phyloP scores from a whole-genome alignment of 305 asterid genomes.

The Fraxinus sp. region DNA sequence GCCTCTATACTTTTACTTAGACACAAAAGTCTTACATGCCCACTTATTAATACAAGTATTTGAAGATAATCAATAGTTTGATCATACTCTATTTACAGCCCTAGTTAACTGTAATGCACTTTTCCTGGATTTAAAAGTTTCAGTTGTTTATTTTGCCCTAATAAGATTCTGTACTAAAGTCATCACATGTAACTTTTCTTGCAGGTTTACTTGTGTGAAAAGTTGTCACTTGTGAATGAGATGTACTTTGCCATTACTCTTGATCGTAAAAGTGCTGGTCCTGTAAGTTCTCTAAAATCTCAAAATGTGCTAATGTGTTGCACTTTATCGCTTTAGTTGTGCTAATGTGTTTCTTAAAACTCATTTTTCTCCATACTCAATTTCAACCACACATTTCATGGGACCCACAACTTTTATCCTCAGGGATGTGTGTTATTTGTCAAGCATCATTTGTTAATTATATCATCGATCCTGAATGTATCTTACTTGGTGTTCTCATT shows the following conservation, averaged over 20 bases:
- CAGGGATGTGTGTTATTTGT: background rate
- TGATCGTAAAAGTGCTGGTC: conserved; percentile 91
- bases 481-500: background rate
- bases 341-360: background rate
- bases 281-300: conserved; percentile 60
- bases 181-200: conserved; percentile 11
- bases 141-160: background rate
- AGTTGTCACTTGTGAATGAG: conserved; percentile 88
- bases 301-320: background rate
- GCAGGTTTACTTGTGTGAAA: conserved; percentile 92
- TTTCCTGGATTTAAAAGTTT: background rate
- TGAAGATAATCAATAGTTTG: background rate
- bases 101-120: background rate
- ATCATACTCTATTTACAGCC: background rate
- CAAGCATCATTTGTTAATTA: background rate
- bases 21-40: background rate
- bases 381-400: background rate
- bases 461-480: background rate
- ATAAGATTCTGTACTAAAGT: background rate
- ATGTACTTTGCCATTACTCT: conserved; percentile 99
- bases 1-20: background rate
- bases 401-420: background rate
- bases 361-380: background rate
- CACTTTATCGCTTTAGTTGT: conserved; percentile 9
- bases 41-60: background rate